Percentiles rank a stretch among this genome's conserved stretches.
Conservation (phyloP, 768 basidiomycete species). For the Pisolithus albus region DNA sequence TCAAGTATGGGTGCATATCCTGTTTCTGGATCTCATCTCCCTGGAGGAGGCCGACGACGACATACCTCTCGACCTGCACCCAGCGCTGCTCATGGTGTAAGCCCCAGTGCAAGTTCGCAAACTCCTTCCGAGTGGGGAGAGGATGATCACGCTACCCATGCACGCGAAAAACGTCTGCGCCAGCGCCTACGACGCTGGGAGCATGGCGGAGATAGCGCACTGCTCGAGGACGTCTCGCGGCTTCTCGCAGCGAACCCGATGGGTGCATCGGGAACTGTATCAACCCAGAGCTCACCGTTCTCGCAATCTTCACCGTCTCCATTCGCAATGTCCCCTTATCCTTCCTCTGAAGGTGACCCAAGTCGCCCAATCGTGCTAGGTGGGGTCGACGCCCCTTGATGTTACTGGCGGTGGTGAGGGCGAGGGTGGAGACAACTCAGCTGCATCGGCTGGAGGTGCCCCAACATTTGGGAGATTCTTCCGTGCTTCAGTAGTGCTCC, state of each 20-base stretch:
- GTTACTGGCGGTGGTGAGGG: constrained; percentile 9
- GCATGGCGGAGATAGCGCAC: constrained; percentile 42
- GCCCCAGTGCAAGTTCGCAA: background rate
- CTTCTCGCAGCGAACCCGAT: constrained; percentile 31
- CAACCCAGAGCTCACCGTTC: constrained; percentile 13
- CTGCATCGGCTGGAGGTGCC: background rate
- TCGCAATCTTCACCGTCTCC: constrained; percentile 38
- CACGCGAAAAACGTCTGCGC: constrained; percentile 65
- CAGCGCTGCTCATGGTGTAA: constrained; percentile 26
- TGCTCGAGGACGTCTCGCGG: constrained; percentile 60
- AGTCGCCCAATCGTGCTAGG: constrained; percentile 18
- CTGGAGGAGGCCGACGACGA: constrained; percentile 5
- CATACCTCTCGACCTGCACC: constrained; percentile 16
- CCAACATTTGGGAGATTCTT: constrained; percentile 41
- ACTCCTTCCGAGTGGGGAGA: constrained; percentile 51
- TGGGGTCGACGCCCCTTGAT: constrained; percentile 18
- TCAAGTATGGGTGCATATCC: constrained; percentile 10
- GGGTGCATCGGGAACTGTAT: constrained; percentile 5
- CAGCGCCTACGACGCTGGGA: constrained; percentile 74
- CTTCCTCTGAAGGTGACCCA: constrained; percentile 21
- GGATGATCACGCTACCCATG: constrained; percentile 55
- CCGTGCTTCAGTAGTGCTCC: constrained; percentile 65
- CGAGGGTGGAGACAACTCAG: constrained; percentile 8
- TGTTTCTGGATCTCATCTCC: constrained; percentile 8
- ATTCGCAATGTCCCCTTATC: constrained; percentile 39